Conservation (phyloP, 768 basidiomycete genomes). For the Mycena amicta region DNA sequence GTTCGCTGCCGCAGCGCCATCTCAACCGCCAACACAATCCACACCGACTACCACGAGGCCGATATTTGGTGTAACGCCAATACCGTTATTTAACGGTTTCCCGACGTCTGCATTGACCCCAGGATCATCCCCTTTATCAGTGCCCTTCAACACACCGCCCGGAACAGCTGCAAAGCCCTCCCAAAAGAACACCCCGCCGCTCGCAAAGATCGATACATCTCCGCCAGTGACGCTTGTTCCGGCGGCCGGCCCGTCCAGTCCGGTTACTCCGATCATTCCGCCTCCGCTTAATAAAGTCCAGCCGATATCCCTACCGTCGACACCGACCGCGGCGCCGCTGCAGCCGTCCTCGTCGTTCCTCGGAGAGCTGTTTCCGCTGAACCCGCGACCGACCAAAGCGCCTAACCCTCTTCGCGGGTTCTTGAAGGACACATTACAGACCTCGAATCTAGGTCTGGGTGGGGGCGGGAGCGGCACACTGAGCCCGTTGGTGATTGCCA, state of each 20-base stretch:
- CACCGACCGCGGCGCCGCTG: slow-evolving; percentile 34
- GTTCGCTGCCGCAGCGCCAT: slow-evolving; percentile 1
- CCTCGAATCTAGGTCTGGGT: slow-evolving; percentile 22
- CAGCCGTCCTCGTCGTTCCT: not conserved
- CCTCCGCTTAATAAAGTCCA: slow-evolving; percentile 42
- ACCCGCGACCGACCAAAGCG: slow-evolving; percentile 3
- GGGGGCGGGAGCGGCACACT: slow-evolving; percentile 39
- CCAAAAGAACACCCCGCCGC: slow-evolving; percentile 29
- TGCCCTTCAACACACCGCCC: slow-evolving; percentile 29
- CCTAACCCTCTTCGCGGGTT: slow-evolving; percentile 35
- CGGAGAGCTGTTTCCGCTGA: slow-evolving; percentile 22
- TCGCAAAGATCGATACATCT: slow-evolving; percentile 38
- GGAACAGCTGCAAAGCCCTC: slow-evolving; percentile 12
- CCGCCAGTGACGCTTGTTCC: slow-evolving; percentile 3
- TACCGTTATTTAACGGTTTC: slow-evolving; percentile 19
- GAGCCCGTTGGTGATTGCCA: slow-evolving; percentile 44
- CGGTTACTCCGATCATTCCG: slow-evolving; percentile 34
- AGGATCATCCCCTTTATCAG: slow-evolving; percentile 12
- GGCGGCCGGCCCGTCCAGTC: slow-evolving; percentile 6
- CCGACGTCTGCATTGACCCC: slow-evolving; percentile 18
- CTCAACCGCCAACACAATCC: not conserved
- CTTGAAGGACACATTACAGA: slow-evolving; percentile 33
- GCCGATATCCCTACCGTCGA: slow-evolving; percentile 51
- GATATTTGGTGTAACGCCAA: slow-evolving; percentile 21
- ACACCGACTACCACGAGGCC: slow-evolving; percentile 8